Base-by-base conservation (phyloP, 2,329 filamentous ascomycete genomes). In the Dactylellina haptotyla region DNA sequence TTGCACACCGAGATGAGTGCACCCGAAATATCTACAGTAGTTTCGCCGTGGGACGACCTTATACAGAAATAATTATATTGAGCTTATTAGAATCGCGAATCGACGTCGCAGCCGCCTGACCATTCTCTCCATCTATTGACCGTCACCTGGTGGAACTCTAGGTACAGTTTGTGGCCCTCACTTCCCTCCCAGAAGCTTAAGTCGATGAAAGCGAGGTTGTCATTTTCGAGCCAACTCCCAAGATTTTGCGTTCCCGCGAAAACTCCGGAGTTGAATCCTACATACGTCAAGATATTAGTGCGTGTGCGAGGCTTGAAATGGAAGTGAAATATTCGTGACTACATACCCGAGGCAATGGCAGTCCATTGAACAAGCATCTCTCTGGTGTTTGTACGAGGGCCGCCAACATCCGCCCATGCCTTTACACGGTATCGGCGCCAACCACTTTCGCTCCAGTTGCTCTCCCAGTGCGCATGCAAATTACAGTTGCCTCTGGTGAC, bases 101-200 rank as follows among this genome's bases (percentile, higher is more conserved):
- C 41, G 41, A 45, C 41, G 16, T 45, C 41, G 18, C 41, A 45
- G 16, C 41, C 41, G 6, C 16, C 16, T 5, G 41, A 45, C 41
- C 41, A 45, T 8, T 5, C 41, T 45, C 41, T 8, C 41, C 41
- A 45, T 8, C 16, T n/a, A 45, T 45, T 45, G 41, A 45, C 41
- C 8, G 16, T 45, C 6, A 45, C 41, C 16, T 45, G 41, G 16
- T 45, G 41, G 41, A 45, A 45, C 41, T 45, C 41, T n/a, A 45
- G 6, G 18, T 45, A 45, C 41, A 45, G 16, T n/a, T 20, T 45
- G 16, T 45, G 41, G 5, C 41, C 41, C 16, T 45, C 41, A 16
- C 16, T 45, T 5, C 41, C 41, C 41, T 45, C 41, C 41, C 41
- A 45, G 41, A 45, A 45, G 16, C 41, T 45, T n/a, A 45, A n/a